phyloP scores from a whole-genome alignment of 306 rosid species.

The Pueraria montana region DNA sequence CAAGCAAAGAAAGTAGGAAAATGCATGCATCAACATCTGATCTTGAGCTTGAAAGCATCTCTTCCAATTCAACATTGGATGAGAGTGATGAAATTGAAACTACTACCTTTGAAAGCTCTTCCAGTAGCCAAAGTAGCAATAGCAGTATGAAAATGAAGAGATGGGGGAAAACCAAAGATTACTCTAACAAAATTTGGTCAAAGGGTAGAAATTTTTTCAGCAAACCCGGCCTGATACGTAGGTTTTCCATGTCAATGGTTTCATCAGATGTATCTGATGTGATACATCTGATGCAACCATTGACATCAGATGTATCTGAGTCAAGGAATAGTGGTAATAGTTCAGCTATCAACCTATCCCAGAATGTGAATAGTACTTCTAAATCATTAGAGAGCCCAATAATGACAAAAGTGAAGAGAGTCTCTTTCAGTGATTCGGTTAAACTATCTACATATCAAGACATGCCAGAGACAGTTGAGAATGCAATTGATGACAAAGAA shows the following conservation, averaged over 20 bases:
- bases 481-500: constrained; percentile 33
- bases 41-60: constrained; percentile 42
- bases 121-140: constrained; percentile 54
- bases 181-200: constrained; percentile 1
- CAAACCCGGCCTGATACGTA: constrained; percentile 24
- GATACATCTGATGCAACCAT: too few relatives aligned
- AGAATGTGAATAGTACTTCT: constrained; percentile 4
- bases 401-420: constrained; percentile 45
- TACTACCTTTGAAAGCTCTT: constrained; percentile 50
- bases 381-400: constrained; percentile 2
- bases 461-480: constrained; percentile 30
- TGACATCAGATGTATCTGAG: constrained; percentile 33
- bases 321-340: not conserved
- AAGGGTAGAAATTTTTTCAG: constrained; percentile 21
- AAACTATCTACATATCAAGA: constrained; percentile 19
- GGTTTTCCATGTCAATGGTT: constrained; percentile 52
- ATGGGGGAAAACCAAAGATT: constrained; percentile 47
- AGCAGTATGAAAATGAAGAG: constrained; percentile 35
- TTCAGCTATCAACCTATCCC: not conserved
- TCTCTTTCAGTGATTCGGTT: constrained; percentile 58
- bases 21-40: constrained; percentile 22
- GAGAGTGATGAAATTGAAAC: constrained; percentile 53
- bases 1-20: constrained; percentile 26
- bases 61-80: constrained; percentile 47
- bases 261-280: constrained; percentile 33